Evolutionary conservation across 192 early-diverging fungal species (phyloP).

Genomic region (Backusella morwellensis): DNA sequence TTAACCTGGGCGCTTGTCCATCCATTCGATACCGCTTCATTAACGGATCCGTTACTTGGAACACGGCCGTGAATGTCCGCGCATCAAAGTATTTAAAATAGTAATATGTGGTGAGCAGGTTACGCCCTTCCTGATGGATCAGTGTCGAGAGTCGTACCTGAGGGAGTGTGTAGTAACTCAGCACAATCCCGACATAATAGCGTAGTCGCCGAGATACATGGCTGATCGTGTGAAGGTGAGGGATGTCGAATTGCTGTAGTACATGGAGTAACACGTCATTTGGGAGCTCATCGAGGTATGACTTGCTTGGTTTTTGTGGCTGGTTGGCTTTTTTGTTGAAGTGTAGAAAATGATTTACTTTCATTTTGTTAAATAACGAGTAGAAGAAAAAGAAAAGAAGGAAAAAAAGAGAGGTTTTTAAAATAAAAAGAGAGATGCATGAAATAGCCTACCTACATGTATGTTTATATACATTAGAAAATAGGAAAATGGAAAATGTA

Average conservation of each 20-base stretch:
- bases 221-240: background rate
- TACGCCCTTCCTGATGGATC: background rate
- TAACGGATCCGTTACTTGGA: background rate
- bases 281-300: background rate
- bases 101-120: background rate
- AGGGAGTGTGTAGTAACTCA: background rate
- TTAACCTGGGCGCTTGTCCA: background rate
- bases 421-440: background rate
- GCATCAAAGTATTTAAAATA: background rate
- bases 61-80: background rate
- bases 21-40: background rate
- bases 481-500: background rate
- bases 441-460: background rate
- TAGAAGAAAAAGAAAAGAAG: background rate
- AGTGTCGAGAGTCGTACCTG: background rate
- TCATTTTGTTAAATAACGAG: background rate
- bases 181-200: background rate
- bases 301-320: background rate
- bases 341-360: background rate
- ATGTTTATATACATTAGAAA: background rate
- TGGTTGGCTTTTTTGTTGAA: background rate
- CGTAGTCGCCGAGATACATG: background rate
- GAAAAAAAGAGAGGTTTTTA: background rate
- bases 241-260: background rate
- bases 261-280: background rate